Evolutionary conservation across 2,329 filamentous ascomycete species (phyloP), one percentile per base, ranked within the genome.

Genomic region (Colletotrichum eremochloae): DNA sequence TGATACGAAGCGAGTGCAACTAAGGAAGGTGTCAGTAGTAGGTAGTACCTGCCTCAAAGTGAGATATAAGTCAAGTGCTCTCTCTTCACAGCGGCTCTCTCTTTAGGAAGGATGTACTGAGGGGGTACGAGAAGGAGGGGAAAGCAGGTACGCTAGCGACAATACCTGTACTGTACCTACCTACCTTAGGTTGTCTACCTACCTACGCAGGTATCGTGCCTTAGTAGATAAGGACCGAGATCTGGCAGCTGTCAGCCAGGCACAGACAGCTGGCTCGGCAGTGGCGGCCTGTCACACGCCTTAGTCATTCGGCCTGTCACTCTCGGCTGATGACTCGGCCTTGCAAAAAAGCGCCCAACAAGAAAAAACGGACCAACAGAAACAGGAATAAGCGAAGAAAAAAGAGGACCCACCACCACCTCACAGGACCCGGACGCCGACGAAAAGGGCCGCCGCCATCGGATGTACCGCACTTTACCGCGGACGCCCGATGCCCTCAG

Each of bases 401-500:
- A 20, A 40, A 38, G 18, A 7, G 8, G 63, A 24, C 57, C 65
- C 64, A 71, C 64, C 24, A 29, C 48, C n/a, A n/a, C 48, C n/a
- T 12, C 29, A 12, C 15, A 58, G 57, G 53, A 29, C 66, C 66
- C 60, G 60, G 66, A 72, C 66, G 60, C 70, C 66, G 33, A 46
- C 29, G 38, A n/a, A 36, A 42, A 55, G 44, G 60, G 53, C 58
- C 68, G 65, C 58, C 69, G 58, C 58, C 69, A 60, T 60, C 65
- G 65, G 69, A 66, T 63, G 31, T 68, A 46, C 69, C 65, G 65
- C 69, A 40, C 36, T 46, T 69, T 72, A 42, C 58, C 65, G 69
- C 61, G 38, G 46, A 29, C 42, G 40, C 8, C 40, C 40, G 40
- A 61, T 61, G 53, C 31, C 15, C 52, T 33, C 14, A 46, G 48